phyloP scores from a whole-genome alignment of 1,284 basidiomycete genomes.

The Kwoniella shivajii region DNA sequence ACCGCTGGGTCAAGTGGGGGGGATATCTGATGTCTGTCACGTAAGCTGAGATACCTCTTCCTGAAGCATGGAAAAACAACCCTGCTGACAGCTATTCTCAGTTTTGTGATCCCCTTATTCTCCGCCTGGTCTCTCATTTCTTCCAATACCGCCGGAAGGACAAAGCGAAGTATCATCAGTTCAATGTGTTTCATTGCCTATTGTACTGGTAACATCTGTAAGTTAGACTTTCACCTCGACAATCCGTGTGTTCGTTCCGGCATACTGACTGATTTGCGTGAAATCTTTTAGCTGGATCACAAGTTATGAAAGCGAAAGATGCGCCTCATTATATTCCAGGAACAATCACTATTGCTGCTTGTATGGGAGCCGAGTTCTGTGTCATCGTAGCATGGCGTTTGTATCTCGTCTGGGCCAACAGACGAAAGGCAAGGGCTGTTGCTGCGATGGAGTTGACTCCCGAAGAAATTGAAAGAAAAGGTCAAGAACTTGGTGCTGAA shows the following conservation, averaged over 20 bases:
- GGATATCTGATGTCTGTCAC: constrained; percentile 38
- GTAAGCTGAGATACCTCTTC: constrained; percentile 1
- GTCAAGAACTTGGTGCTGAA: constrained; percentile 30
- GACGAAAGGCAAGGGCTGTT: constrained; percentile 10
- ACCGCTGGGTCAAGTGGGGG: constrained; percentile 39
- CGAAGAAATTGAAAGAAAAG: constrained; percentile 26
- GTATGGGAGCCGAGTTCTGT: constrained; percentile 25
- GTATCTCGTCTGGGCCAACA: constrained; percentile 31
- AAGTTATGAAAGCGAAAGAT: constrained; percentile 42
- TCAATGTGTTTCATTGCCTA: constrained; percentile 41
- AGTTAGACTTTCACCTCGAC: neutral
- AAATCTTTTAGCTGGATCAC: constrained; percentile 17
- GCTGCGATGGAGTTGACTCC: constrained; percentile 17
- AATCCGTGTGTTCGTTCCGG: neutral
- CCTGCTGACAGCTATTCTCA: neutral
- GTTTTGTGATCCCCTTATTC: constrained; percentile 37
- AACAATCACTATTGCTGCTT: constrained; percentile 33
- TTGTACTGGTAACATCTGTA: constrained; percentile 36
- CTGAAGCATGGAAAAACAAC: neutral
- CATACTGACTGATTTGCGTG: neutral
- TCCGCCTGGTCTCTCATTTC: constrained; percentile 42
- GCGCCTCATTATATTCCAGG: constrained; percentile 44
- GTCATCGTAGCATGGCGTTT: constrained; percentile 26
- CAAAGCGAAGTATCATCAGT: constrained; percentile 40
- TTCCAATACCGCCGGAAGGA: constrained; percentile 44